Evolutionary conservation across 345 rosid genomes (phyloP), one percentile per base, ranked within the genome.

Genomic region (Gossypium thurberi): DNA sequence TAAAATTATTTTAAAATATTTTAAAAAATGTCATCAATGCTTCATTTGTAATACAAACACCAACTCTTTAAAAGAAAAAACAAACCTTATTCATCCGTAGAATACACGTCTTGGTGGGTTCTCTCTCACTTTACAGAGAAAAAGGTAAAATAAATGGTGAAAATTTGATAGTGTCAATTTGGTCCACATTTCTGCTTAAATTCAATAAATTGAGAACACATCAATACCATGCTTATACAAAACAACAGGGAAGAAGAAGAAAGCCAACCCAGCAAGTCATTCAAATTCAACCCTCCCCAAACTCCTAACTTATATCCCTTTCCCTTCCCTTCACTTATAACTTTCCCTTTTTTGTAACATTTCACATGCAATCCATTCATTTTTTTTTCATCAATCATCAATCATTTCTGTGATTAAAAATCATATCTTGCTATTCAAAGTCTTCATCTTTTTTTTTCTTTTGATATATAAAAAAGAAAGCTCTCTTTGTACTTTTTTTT

Each of bases 41-140:
- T 5, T 33, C 40, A 33, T 33, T 5, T 33, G 7, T 33, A 33
- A 5, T 33, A 33, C 40, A 33, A 33, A 33, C 40, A 5, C 40
- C 40, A 33, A 5, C 6, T 33, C 40, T 33, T 4, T 1, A 33
- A 33, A 33, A 33, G 40, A 5, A 1, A 33, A 33, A 5, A 33
- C 40, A 33, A 33, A 5, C 40, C 40, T 4, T 4, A 1, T 33
- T 50, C 64, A 18, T 51, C 46, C 69, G 71, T 75, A 63, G 25
- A 21, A 42, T 78, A 46, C 85, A 81, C 83, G 83, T 74, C 78
- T 75, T 57, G 71, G 72, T 75, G 55, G 9, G 72, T 73, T 77
- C 62, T 61, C 8, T 76, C 47, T 51, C 55, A 17, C 20, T 51
- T 51, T 51, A 14, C 18, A 51, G 55, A 14, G 55, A 4, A 6